Evolutionary conservation across 2,329 filamentous ascomycete species (phyloP).

Genomic region (Neopestalotiopsis sp.): DNA sequence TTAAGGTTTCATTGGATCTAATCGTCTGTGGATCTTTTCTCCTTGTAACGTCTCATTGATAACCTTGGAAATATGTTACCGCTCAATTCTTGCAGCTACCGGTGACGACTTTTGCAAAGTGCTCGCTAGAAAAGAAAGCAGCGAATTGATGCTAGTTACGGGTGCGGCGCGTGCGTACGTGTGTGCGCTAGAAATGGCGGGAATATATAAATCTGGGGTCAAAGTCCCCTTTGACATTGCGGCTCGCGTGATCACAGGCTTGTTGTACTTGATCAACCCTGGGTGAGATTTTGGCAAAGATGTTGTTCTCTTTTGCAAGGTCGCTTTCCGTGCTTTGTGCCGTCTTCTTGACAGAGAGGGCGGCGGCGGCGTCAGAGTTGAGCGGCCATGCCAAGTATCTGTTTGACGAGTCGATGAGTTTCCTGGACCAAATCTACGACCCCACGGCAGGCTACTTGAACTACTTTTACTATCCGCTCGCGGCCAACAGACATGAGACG

Average conservation of each 20-base stretch:
- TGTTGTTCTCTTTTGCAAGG: constrained; percentile 5
- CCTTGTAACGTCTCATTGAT: constrained; percentile 1
- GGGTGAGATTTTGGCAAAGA: neutral
- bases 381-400: constrained; percentile 33
- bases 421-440: constrained; percentile 52
- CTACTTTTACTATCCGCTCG: constrained; percentile 33
- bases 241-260: neutral
- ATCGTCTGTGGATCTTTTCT: neutral
- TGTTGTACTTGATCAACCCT: neutral
- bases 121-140: too few relatives aligned
- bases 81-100: neutral
- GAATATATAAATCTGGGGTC: constrained; percentile 2
- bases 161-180: neutral
- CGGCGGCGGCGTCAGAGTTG: constrained; percentile 10
- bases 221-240: neutral
- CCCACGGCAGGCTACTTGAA: constrained; percentile 47
- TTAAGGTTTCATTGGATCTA: constrained; percentile 10
- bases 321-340: neutral
- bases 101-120: neutral
- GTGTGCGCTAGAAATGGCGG: neutral
- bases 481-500: constrained; percentile 45
- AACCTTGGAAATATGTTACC: neutral
- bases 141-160: neutral
- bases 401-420: constrained; percentile 50
- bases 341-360: neutral